Evolutionary conservation across 2,329 filamentous ascomycete genomes (phyloP), one percentile per base, ranked within the genome.

Genomic region (Verticillium albo-atrum): DNA sequence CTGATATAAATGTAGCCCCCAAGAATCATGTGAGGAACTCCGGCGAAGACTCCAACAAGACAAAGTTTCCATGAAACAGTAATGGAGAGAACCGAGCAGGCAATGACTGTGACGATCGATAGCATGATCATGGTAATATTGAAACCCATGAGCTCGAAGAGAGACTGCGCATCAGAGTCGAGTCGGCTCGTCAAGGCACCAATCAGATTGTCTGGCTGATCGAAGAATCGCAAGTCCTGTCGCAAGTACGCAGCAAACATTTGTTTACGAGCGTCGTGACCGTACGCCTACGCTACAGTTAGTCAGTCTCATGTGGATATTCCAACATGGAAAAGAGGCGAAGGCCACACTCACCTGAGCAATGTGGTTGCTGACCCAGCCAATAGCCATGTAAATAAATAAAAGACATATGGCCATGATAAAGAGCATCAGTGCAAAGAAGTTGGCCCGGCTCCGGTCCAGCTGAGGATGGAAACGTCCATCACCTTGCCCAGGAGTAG

Each of bases 381-480:
- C 76, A 42, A 77, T 64, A 12, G 64, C 54, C 54, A 74, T 74
- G 64, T 84, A 84, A 9, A 74, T 70, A 1, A 81, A 55, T 0
- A 80, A 69, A 20, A 74, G 71, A 3, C 73, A 79, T 3, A 73
- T 69, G 3, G 81, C 79, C 42, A 82, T 64, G 1, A 83, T 73
- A 52, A 82, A 77, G 62, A 85, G 85, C 81, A 85, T 84, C 56
- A 77, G 71, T 0, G 82, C 77, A 69, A 75, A 83, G 64, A 83
- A 84, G 66, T 85, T 76, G 9, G 80, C 82, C 1, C 67, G 67
- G 2, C 68, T 61, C 6, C 67, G 1, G 71, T 63, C 1, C 70
- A 68, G 9, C 65, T 64, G 3, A 72, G 60, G 3, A 67, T 58
- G 54, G 74, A 74, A 3, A 68, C 65, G 0, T 64, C 62, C 20